Percentiles rank a stretch among this genome's conserved stretches.
Conservation (phyloP, 495 filamentous ascomycete species). For the Cryomyces minteri region DNA sequence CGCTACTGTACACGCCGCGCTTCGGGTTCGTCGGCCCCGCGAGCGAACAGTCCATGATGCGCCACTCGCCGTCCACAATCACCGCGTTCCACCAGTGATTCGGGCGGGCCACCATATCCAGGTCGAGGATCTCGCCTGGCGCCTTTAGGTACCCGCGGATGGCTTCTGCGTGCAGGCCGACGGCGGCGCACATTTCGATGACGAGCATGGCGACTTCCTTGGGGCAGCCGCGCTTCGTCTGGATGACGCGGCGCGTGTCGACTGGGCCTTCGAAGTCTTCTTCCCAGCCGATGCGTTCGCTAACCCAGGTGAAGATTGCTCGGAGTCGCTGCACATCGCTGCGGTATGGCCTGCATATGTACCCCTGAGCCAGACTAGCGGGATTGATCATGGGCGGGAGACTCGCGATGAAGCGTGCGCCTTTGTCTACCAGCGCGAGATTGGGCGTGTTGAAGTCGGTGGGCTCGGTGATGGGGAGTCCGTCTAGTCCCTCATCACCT, state of each 20-base stretch:
- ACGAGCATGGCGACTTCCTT: slow-evolving; percentile 83
- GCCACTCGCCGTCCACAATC: slow-evolving; percentile 84
- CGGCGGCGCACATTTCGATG: slow-evolving; percentile 80
- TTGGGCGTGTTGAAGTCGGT: slow-evolving; percentile 68
- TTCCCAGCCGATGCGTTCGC: slow-evolving; percentile 93
- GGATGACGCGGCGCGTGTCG: slow-evolving; percentile 67
- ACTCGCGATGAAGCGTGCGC: slow-evolving; percentile 73
- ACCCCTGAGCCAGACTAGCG: slow-evolving; percentile 68
- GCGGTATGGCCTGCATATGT: slow-evolving; percentile 85
- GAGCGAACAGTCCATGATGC: slow-evolving; percentile 87
- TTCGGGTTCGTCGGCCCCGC: slow-evolving; percentile 79
- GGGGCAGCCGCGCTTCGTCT: slow-evolving; percentile 67
- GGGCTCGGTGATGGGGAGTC: slow-evolving; percentile 62
- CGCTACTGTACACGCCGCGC: slow-evolving; percentile 55
- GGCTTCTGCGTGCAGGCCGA: slow-evolving; percentile 71
- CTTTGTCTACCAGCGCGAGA: slow-evolving; percentile 80
- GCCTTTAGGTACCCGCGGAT: slow-evolving; percentile 78
- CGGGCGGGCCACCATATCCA: slow-evolving; percentile 52
- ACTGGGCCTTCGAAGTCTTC: slow-evolving; percentile 72
- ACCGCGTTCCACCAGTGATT: slow-evolving; percentile 99
- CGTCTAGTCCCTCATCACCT: slow-evolving; percentile 80
- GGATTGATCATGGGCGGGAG: slow-evolving; percentile 83
- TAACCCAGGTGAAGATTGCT: slow-evolving; percentile 92
- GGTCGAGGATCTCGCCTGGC: slow-evolving; percentile 68
- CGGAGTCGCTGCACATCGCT: slow-evolving; percentile 86